phyloP scores from a whole-genome alignment of 2,329 filamentous ascomycete species.

The Lecanicillium sp. region DNA sequence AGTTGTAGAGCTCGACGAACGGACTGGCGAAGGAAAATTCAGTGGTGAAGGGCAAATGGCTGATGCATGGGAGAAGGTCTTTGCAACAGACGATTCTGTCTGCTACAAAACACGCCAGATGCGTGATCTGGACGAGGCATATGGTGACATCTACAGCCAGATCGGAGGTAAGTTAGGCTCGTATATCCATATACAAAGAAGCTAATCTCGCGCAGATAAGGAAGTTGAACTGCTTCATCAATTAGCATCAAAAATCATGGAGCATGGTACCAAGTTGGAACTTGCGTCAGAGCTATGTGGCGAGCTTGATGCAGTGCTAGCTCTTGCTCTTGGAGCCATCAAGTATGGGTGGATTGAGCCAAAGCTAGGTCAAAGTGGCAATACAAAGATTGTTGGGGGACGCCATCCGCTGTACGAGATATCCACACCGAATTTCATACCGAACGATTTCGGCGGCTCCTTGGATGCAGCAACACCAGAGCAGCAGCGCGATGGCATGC shows the following conservation, averaged over 20 bases:
- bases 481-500: constrained; percentile 47
- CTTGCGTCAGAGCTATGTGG: constrained; percentile 74
- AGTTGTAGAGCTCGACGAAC: constrained; percentile 51
- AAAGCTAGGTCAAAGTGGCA: constrained; percentile 60
- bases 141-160: constrained; percentile 77
- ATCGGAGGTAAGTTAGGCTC: constrained; percentile 61
- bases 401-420: constrained; percentile 84
- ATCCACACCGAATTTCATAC: constrained; percentile 71
- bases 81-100: constrained; percentile 61
- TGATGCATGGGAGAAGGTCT: constrained; percentile 71
- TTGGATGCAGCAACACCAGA: neutral
- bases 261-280: constrained; percentile 60
- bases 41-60: constrained; percentile 50
- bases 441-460: constrained; percentile 69
- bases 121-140: constrained; percentile 70
- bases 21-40: constrained; percentile 54
- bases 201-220: constrained; percentile 57
- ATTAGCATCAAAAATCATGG: constrained; percentile 64
- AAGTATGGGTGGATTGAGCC: constrained; percentile 69
- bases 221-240: constrained; percentile 85
- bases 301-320: constrained; percentile 79
- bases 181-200: neutral
- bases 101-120: constrained; percentile 88
- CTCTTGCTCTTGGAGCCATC: constrained; percentile 69
- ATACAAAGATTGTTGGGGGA: constrained; percentile 69